A percentile compares a stretch with the other conserved stretches of the same genome.
These are phyloP conservation scores for Amauroascus niger DNA, from an alignment of 2,329 filamentous ascomycete genomes.

Conservation along the genomic window DNA sequence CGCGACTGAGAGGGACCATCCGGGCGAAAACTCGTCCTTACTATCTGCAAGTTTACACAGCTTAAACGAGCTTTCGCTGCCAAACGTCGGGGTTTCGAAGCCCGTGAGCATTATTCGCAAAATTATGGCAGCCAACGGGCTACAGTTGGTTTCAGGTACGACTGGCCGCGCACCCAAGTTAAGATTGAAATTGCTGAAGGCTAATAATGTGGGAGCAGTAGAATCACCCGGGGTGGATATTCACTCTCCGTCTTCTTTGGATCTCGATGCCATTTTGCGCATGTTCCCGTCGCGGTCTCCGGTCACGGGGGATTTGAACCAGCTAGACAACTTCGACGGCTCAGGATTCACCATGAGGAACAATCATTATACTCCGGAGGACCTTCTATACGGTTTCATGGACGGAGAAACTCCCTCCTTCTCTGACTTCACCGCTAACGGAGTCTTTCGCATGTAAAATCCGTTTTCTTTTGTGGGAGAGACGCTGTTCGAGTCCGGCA, in stretches of 20 bases:
- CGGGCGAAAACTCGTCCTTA: slow-evolving; percentile 21
- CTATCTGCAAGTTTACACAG: slow-evolving; percentile 25
- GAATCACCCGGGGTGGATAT: slow-evolving; percentile 13
- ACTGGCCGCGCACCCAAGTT: background rate
- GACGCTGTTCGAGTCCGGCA: background rate
- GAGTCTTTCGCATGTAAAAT: slow-evolving; percentile 13
- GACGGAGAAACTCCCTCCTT: slow-evolving; percentile 16
- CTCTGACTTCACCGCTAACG: slow-evolving; percentile 13
- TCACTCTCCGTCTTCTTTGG: slow-evolving; percentile 16
- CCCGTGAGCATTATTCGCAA: slow-evolving; percentile 18
- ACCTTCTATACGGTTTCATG: slow-evolving; percentile 19
- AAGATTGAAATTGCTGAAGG: background rate
- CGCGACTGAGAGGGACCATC: slow-evolving; percentile 18
- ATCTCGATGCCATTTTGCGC: slow-evolving; percentile 18
- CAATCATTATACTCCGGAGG: slow-evolving; percentile 14
- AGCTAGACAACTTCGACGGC: slow-evolving; percentile 14
- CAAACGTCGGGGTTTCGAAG: slow-evolving; percentile 17
- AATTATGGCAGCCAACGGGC: slow-evolving; percentile 17
- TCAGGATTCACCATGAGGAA: slow-evolving; percentile 7
- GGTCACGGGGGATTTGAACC: slow-evolving; percentile 1
- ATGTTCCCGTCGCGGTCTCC: slow-evolving; percentile 18
- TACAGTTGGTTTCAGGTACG: slow-evolving; percentile 16
- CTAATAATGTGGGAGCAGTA: background rate
- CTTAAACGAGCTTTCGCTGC: slow-evolving; percentile 26
- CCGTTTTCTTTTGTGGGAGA: background rate